Percentiles rank a stretch among this genome's conserved stretches.
Evolutionary conservation across 148 eudicot genomes (phyloP).

Genomic region (Amaranthus cruentus): DNA sequence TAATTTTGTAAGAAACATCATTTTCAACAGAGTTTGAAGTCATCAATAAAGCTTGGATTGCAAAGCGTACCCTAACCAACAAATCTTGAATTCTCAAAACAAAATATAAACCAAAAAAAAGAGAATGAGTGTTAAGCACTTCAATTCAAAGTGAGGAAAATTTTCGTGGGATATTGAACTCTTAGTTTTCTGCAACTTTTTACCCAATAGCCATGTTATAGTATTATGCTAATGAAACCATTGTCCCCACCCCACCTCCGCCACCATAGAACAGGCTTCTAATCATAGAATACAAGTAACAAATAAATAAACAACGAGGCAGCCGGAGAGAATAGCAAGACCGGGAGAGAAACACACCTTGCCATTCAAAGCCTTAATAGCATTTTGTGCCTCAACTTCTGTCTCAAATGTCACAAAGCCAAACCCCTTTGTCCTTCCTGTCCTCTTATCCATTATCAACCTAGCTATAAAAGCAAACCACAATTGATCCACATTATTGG

Average conservation of each 20-base stretch:
- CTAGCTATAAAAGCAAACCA: conserved; percentile 41
- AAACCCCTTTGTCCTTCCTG: conserved; percentile 72
- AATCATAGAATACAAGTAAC: no score
- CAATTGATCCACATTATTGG: background rate
- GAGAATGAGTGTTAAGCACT: background rate
- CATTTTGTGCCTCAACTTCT: conserved; percentile 59
- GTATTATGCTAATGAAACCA: background rate
- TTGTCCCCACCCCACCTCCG: background rate
- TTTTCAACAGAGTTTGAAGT: background rate
- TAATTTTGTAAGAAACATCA: no score
- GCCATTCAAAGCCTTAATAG: conserved; percentile 62
- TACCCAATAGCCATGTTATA: no score
- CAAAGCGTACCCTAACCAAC: background rate
- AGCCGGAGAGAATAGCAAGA: background rate
- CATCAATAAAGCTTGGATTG: background rate
- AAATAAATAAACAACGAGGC: background rate
- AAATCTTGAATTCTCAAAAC: background rate
- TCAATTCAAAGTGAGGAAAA: background rate
- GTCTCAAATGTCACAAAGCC: conserved; percentile 69
- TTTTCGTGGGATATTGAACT: no score
- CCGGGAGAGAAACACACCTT: conserved; percentile 41
- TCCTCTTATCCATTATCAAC: conserved; percentile 45
- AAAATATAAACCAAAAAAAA: background rate
- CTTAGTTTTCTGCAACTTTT: no score
- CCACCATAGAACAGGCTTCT: background rate